Conservation (phyloP, 768 basidiomycete genomes). For the Lactifluus subvellereus region DNA sequence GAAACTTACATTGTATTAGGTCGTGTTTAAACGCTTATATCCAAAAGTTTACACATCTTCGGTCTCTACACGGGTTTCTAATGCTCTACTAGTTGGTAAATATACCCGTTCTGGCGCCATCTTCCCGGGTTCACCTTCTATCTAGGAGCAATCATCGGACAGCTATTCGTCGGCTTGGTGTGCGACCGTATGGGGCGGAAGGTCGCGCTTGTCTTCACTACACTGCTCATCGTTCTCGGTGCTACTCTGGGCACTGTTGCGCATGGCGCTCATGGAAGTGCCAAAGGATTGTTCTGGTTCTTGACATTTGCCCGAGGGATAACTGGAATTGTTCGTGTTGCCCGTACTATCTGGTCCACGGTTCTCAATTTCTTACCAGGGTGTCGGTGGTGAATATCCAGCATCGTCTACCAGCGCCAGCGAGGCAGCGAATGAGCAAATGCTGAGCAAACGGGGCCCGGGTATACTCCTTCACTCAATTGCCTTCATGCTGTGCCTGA, state of each 20-base stretch:
- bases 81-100: conserved; percentile 63
- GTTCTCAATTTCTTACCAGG: conserved; percentile 33
- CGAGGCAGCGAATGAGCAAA: conserved; percentile 70
- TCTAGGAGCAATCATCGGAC: conserved; percentile 56
- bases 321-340: conserved; percentile 51
- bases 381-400: conserved; percentile 76
- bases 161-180: conserved; percentile 57
- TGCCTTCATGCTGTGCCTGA: neutral
- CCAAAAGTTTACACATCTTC: conserved; percentile 53
- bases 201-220: conserved; percentile 65
- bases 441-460: conserved; percentile 53
- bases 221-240: conserved; percentile 62
- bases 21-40: conserved; percentile 60
- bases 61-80: conserved; percentile 64
- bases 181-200: conserved; percentile 73
- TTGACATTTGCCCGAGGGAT: conserved; percentile 66
- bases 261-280: conserved; percentile 51
- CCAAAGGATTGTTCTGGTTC: conserved; percentile 65
- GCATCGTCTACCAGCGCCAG: conserved; percentile 63
- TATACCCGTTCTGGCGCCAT: conserved; percentile 13
- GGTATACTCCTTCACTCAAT: conserved; percentile 31
- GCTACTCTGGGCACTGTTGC: conserved; percentile 64
- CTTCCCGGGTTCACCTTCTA: conserved; percentile 8
- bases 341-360: neutral
- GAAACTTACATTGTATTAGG: conserved; percentile 35